A percentile compares a stretch with the other conserved stretches of the same genome.
phyloP scores from a whole-genome alignment of 2,329 filamentous ascomycete genomes.

The Aureobasidium uvarum region DNA sequence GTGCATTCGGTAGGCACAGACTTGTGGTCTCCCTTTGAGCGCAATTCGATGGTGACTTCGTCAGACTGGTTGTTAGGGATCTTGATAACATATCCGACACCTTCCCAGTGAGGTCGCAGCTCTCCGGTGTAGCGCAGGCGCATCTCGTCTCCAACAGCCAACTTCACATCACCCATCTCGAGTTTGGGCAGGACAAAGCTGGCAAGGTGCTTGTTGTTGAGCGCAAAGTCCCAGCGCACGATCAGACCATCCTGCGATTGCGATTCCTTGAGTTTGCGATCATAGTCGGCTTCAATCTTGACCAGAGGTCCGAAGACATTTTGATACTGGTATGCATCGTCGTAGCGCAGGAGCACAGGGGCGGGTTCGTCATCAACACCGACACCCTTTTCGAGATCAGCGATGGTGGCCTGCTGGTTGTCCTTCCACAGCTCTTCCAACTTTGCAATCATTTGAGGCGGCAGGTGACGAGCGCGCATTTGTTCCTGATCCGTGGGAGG shows the following conservation, averaged over 20 bases:
- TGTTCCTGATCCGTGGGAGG: slow-evolving; percentile 92
- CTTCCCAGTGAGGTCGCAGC: slow-evolving; percentile 88
- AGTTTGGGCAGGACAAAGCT: slow-evolving; percentile 96
- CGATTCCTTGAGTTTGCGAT: slow-evolving; percentile 97
- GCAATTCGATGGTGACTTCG: slow-evolving; percentile 91
- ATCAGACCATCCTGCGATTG: slow-evolving; percentile 95
- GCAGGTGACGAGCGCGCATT: slow-evolving; percentile 87
- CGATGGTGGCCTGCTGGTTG: slow-evolving; percentile 80
- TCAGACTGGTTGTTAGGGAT: slow-evolving; percentile 99
- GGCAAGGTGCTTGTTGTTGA: slow-evolving; percentile 96
- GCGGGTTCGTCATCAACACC: slow-evolving; percentile 94
- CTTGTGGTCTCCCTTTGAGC: slow-evolving; percentile 94
- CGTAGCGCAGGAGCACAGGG: slow-evolving; percentile 88
- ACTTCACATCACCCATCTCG: slow-evolving; percentile 94
- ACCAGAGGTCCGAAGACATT: slow-evolving; percentile 97
- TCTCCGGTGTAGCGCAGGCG: slow-evolving; percentile 94
- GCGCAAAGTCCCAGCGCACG: slow-evolving; percentile 89
- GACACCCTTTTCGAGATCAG: slow-evolving; percentile 85
- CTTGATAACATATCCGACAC: slow-evolving; percentile 98
- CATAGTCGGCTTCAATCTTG: slow-evolving; percentile 99
- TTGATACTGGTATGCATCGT: slow-evolving; percentile 97
- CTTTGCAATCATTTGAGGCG: slow-evolving; percentile 91
- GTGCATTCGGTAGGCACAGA: slow-evolving; percentile 93
- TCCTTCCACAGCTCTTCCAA: slow-evolving; percentile 99
- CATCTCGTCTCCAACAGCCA: slow-evolving; percentile 98